Evolutionary conservation across 2,329 filamentous ascomycete genomes (phyloP).

Genomic region (Thielaviopsis populi): DNA sequence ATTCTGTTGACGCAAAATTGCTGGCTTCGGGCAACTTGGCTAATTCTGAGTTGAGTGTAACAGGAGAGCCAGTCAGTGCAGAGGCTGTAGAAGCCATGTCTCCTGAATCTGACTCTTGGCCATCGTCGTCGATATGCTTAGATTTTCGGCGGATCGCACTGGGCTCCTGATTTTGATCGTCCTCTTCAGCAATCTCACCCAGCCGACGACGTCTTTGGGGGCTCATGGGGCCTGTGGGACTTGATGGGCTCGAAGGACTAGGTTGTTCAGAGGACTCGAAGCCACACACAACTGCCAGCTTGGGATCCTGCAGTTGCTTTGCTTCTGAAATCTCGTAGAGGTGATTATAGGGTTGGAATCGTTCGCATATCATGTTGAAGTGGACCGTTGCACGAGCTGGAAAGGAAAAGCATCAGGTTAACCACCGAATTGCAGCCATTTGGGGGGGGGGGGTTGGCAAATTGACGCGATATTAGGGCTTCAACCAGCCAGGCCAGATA

Average conservation of each 20-base stretch:
- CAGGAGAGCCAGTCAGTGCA: conserved; percentile 24
- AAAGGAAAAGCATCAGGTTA: conserved; percentile 13
- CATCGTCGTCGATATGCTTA: conserved; percentile 28
- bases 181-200: conserved; percentile 88
- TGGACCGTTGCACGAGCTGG: conserved; percentile 69
- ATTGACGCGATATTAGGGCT: neutral
- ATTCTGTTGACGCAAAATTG: conserved; percentile 34
- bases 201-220: conserved; percentile 63
- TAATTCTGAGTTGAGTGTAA: conserved; percentile 38
- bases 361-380: conserved; percentile 51
- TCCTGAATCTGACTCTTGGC: conserved; percentile 18
- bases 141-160: conserved; percentile 42
- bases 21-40: conserved; percentile 35
- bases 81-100: neutral
- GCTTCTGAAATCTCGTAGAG: conserved; percentile 60
- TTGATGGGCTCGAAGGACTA: conserved; percentile 25
- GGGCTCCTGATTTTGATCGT: conserved; percentile 52
- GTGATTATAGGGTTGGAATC: conserved; percentile 75
- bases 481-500: too few species aligned
- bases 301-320: conserved; percentile 72
- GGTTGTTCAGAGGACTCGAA: conserved; percentile 60
- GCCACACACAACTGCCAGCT: conserved; percentile 75
- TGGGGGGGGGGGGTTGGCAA: neutral
- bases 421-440: neutral
- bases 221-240: conserved; percentile 76